Evolutionary conservation across 345 rosid genomes (phyloP).

Genomic region (Sisymbrium irio): DNA sequence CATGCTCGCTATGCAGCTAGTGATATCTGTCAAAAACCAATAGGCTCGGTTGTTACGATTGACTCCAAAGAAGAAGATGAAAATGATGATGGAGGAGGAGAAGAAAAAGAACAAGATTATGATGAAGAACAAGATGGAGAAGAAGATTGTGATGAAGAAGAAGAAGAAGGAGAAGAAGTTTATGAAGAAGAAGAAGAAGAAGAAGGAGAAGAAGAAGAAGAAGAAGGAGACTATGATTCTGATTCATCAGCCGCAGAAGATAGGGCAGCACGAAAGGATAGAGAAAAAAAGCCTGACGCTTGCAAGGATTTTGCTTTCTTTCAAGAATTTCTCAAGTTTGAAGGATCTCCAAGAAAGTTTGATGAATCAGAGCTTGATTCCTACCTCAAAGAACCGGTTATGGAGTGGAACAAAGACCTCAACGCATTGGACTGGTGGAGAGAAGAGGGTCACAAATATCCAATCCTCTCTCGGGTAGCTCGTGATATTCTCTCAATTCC

Average conservation of each 20-base stretch:
- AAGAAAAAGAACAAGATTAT: not conserved
- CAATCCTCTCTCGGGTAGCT: conserved; percentile 75
- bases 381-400: conserved; percentile 69
- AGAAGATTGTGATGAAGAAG: not conserved
- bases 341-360: conserved; percentile 51
- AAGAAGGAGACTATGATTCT: no score
- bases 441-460: conserved; percentile 62
- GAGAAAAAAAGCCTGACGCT: conserved; percentile 27
- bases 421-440: conserved; percentile 83
- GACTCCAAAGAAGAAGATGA: conserved; percentile 17
- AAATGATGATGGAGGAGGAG: conserved; percentile 25
- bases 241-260: not conserved
- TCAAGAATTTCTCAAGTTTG: conserved; percentile 67
- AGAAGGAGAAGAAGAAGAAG: no score
- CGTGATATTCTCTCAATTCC: conserved; percentile 73
- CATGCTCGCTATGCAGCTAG: conserved; percentile 48
- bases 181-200: no score
- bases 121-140: not conserved
- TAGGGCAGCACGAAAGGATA: not conserved
- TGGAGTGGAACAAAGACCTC: conserved; percentile 63
- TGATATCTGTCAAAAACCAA: conserved; percentile 31
- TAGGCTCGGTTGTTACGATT: conserved; percentile 9
- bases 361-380: conserved; percentile 63
- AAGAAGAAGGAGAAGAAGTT: not conserved
- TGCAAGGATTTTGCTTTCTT: conserved; percentile 41